Evolutionary conservation across 768 basidiomycete species (phyloP), one percentile per base, ranked within the genome.

Genomic region (Hirschioporus abietinus): DNA sequence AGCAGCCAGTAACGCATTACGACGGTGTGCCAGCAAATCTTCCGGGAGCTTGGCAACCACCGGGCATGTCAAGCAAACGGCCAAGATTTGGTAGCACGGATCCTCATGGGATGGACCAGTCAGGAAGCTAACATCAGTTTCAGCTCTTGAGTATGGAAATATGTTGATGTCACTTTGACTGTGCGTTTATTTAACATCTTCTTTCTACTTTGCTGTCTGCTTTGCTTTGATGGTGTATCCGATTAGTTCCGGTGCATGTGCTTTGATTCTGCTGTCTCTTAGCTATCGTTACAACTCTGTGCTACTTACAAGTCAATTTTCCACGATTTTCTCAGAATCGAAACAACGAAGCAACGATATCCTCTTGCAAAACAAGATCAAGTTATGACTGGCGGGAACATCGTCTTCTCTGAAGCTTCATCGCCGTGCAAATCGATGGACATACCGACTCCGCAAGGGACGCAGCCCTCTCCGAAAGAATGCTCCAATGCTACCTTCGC

Each of bases 401-500:
- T 70, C 60, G 64, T 65, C 18, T 64, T 60, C 23, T 65, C 66
- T 66, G 25, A 24, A 23, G 27, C 76, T 30, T 76, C 76, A 68
- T 84, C 79, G 6, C 88, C 87, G 5, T 76, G 70, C 42, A 93
- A 72, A 5, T 86, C 80, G 4, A 92, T 82, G 68, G 81, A 86
- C 25, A 88, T 81, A 17, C 93, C 92, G 1, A 88, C 87, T 6
- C 91, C 91, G 3, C 87, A 89, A 0, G 92, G 90, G 15, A 95
- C 91, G 70, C 88, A 88, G 0, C 86, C 86, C 64, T 90, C 85
- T 24, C 92, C 92, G 20, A 95, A 80, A 1, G 83, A 90, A 6
- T 76, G 75, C 72, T 88, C 86, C 70, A 95, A 75, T 1, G 88
- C 90, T 8, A 91, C 74, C 74, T 94, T 93, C 36, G 84, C 83